Evolutionary conservation across 139 green algal genomes (phyloP), one percentile per base, ranked within the genome.

Genomic region (Chlorella vulgaris): DNA sequence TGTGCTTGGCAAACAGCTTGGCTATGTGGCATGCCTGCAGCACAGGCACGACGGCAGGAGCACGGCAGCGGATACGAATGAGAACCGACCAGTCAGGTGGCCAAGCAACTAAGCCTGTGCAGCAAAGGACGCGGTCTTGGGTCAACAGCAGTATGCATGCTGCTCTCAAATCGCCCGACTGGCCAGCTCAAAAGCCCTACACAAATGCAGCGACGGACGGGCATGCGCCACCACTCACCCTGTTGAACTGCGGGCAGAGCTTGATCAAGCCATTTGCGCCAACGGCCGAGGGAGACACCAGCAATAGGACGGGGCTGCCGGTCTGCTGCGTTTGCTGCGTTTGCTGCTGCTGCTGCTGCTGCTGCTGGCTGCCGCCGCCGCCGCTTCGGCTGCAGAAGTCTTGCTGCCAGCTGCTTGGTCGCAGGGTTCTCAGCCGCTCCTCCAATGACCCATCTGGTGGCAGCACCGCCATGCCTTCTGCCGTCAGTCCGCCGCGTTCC

Each of bases 1-100:
- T 71, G 78, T 91, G 88, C 75, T 91, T 91, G 29, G 88, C 86
- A 88, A 91, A 91, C 40, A 91, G 74, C 73, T 91, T 91, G 71
- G 79, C 88, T 1, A 91, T 71, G 7, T 73, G 63, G 74, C 83
- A 86, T 29, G 69, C 69, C 80, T 80, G 78, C 74, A 38, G 0
- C 19, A 13, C 26, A 43, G 55, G 70, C 18, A 43, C 4, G 19
- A 3, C 28, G 36, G 10, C 10, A 58, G n/a, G n/a, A n/a, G n/a
- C n/a, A n/a, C n/a, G n/a, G n/a, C n/a, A n/a, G n/a, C n/a, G n/a
- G n/a, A n/a, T n/a, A n/a, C n/a, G n/a, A n/a, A n/a, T n/a, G n/a
- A n/a, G n/a, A n/a, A n/a, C n/a, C n/a, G n/a, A n/a, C n/a, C n/a
- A n/a, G n/a, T n/a, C n/a, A n/a, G n/a, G n/a, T n/a, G n/a, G n/a